Base-by-base conservation (phyloP, 495 filamentous ascomycete genomes). In the Talaromyces trachyspermus region DNA sequence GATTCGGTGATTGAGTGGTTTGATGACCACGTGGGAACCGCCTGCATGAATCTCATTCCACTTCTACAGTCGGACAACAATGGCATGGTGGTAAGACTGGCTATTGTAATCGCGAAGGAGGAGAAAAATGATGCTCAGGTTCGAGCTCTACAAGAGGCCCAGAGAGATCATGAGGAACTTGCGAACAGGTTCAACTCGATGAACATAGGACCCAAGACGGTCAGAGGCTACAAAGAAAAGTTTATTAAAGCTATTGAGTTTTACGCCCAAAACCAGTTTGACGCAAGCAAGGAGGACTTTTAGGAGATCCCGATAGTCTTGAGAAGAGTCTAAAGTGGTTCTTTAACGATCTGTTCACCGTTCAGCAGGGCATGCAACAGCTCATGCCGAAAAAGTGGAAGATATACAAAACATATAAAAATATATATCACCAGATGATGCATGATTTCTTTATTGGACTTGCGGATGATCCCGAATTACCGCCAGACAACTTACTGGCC, bases 361-460 rank as follows among this genome's bases (percentile, higher is more conserved):
- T 95, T 48, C 84, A 88, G 68, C 71, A 89, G 41, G 90, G 92
- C 54, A 94, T 99, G 83, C 77, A 84, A 39, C 74, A 74, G 27
- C 69, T 99, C 43, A 88, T 95, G 76, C 92, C 92, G 20, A 95
- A 92, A 67, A 95, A 94, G 57, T 99, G 92, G 92, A 91, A 86
- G 66, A 95, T 97, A 41, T 89, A 90, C 69, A 79, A 82, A 59
- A 94, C 86, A 14, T 96, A 94, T 63, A 79, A 80, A 23, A 76
- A 84, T 51, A 89, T 94, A 49, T 99, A 96, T 58, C 92, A 97
- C 64, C 74, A 77, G 48, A 74, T 88, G 54, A 96, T 99, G 90
- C 94, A 95, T 61, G 87, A 95, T 61, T 94, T 88, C 65, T 75
- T 99, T 3, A 71, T 90, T 41, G 75, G 66, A 18, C 72, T 86